phyloP scores from a whole-genome alignment of 164 flowering plant genomes.

The Echeveria elegans region DNA sequence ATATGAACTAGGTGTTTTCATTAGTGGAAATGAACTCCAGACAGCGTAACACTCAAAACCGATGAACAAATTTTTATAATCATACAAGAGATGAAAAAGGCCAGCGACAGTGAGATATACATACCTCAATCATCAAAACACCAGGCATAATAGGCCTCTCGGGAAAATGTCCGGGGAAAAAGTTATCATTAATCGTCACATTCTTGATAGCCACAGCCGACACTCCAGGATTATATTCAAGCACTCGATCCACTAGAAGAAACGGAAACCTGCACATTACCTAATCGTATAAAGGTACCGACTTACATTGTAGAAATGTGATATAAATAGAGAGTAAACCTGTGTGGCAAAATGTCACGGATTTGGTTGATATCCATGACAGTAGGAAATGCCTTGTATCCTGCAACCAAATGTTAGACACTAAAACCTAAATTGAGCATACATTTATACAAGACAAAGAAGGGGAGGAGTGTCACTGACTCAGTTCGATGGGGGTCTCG shows the following conservation, averaged over 20 bases:
- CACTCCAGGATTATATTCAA: slow-evolving; percentile 82
- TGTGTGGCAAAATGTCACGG: slow-evolving; percentile 78
- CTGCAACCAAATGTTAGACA: no score
- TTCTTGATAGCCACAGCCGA: slow-evolving; percentile 94
- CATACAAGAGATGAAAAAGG: no score
- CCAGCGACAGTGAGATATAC: no score
- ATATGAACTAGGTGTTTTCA: no score
- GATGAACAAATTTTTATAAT: no score
- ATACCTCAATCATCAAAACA: slow-evolving; percentile 97
- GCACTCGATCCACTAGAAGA: slow-evolving; percentile 88
- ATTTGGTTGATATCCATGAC: slow-evolving; percentile 80
- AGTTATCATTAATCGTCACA: slow-evolving; percentile 91
- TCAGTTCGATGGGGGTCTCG: slow-evolving; percentile 8
- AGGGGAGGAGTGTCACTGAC: not conserved
- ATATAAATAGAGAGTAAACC: no score
- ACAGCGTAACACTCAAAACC: no score
- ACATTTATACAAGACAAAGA: no score
- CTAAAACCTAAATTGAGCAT: not conserved
- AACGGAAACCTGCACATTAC: slow-evolving; percentile 80
- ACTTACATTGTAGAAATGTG: no score
- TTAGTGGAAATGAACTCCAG: no score
- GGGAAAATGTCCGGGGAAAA: slow-evolving; percentile 96
- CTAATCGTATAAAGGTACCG: no score
- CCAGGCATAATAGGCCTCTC: slow-evolving; percentile 99
- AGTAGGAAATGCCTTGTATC: slow-evolving; percentile 65